These are phyloP conservation scores for Vitis rotundifolia DNA, from an alignment of 164 flowering plant genomes.

Conservation along the genomic window DNA sequence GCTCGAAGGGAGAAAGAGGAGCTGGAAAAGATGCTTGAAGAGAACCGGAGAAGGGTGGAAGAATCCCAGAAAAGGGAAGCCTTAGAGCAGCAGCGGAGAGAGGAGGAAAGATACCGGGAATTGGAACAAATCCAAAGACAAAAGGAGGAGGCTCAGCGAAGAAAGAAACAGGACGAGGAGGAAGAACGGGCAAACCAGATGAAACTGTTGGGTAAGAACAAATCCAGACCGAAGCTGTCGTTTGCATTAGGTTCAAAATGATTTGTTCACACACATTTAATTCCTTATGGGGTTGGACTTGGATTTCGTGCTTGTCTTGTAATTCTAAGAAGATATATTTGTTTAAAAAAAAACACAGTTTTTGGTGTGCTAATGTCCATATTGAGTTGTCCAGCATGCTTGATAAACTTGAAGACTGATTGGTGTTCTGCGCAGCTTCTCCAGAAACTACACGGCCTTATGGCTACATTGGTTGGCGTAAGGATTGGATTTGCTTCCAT, in stretches of 20 bases:
- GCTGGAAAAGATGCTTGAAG: conserved; percentile 83
- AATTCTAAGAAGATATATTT: neutral
- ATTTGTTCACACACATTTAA: conserved; percentile 4
- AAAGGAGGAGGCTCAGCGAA: conserved; percentile 83
- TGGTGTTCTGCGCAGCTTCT: too few species aligned
- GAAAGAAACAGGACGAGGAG: conserved; percentile 90
- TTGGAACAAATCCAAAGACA: conserved; percentile 82
- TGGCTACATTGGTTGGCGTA: too few species aligned
- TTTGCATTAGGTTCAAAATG: conserved; percentile 83
- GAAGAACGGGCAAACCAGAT: conserved; percentile 82
- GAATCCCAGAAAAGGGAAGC: conserved; percentile 91
- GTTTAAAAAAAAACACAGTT: neutral
- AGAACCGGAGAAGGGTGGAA: conserved; percentile 72
- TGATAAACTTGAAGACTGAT: neutral
- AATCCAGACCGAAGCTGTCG: conserved; percentile 88
- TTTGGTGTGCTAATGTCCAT: neutral
- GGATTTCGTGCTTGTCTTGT: conserved; percentile 5
- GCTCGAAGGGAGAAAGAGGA: conserved; percentile 82
- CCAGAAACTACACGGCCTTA: too few species aligned
- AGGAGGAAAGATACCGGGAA: conserved; percentile 84
- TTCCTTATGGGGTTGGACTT: neutral
- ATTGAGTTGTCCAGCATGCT: neutral
- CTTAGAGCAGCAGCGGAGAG: conserved; percentile 71
- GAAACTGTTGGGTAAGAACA: conserved; percentile 91
- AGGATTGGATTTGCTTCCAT: too few species aligned